Evolutionary conservation across 192 early-diverging fungal species (phyloP).

Genomic region (Entomortierella lignicola): DNA sequence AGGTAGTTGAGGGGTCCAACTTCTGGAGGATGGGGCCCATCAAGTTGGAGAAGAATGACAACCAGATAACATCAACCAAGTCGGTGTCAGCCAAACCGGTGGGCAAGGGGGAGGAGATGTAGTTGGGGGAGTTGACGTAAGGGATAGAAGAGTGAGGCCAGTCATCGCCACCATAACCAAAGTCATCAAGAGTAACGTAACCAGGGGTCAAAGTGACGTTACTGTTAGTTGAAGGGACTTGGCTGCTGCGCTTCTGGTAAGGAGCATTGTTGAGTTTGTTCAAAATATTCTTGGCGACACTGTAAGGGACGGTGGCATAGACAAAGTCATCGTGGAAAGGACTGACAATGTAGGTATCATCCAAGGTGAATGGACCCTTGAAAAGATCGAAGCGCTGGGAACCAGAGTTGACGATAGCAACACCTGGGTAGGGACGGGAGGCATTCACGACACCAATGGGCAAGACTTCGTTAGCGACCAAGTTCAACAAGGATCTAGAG

Average conservation of each 20-base stretch:
- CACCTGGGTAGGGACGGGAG: slow-evolving; percentile 50
- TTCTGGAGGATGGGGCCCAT: slow-evolving; percentile 43
- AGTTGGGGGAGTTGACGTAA: slow-evolving; percentile 48
- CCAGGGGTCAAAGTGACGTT: slow-evolving; percentile 55
- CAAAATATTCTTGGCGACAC: slow-evolving; percentile 48
- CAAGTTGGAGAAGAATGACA: slow-evolving; percentile 55
- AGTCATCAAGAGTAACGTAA: slow-evolving; percentile 62
- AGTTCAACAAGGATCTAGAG: slow-evolving; percentile 45
- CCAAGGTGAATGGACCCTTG: slow-evolving; percentile 59
- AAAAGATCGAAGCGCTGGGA: slow-evolving; percentile 59
- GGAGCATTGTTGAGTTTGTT: slow-evolving; percentile 45
- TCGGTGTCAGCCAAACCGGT: slow-evolving; percentile 31
- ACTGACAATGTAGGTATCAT: slow-evolving; percentile 56
- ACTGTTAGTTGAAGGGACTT: slow-evolving; percentile 1
- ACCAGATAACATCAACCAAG: slow-evolving; percentile 56
- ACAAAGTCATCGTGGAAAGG: slow-evolving; percentile 59
- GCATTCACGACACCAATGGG: slow-evolving; percentile 44
- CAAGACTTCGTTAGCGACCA: slow-evolving; percentile 52
- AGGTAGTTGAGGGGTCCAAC: slow-evolving; percentile 36
- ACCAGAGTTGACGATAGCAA: slow-evolving; percentile 58
- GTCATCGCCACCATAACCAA: slow-evolving; percentile 63
- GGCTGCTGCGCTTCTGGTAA: slow-evolving; percentile 31
- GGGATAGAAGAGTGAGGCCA: slow-evolving; percentile 55
- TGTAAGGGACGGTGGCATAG: slow-evolving; percentile 46
- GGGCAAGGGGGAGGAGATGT: slow-evolving; percentile 56